Conservation (phyloP, 2,329 filamentous ascomycete species). For the Hypoxylon rubiginosum region DNA sequence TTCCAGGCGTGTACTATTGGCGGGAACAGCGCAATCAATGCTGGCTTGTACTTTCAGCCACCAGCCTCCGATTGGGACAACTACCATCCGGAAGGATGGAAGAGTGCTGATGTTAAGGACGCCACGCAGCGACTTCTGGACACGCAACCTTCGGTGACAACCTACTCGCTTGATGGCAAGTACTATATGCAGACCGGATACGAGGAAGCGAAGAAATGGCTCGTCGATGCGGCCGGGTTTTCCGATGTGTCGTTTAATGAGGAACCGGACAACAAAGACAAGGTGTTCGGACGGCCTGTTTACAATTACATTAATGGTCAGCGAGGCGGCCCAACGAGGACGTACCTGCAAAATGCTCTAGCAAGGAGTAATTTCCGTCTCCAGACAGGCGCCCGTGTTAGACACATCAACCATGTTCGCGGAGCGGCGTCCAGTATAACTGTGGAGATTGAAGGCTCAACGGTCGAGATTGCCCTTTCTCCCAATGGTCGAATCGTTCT, state of each 20-base stretch:
- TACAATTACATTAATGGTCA: conserved; percentile 65
- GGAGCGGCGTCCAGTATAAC: conserved; percentile 59
- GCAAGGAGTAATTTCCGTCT: conserved; percentile 59
- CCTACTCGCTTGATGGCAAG: conserved; percentile 60
- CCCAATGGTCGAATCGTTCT: conserved; percentile 51
- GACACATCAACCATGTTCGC: conserved; percentile 58
- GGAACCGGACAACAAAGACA: conserved; percentile 59
- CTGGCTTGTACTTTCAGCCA: conserved; percentile 66
- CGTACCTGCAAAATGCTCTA: conserved; percentile 63
- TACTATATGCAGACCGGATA: conserved; percentile 64
- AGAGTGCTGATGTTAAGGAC: conserved; percentile 61
- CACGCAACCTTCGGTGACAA: conserved; percentile 59
- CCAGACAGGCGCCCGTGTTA: conserved; percentile 58
- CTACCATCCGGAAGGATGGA: conserved; percentile 65
- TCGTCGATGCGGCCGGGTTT: conserved; percentile 63
- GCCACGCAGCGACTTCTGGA: conserved; percentile 60
- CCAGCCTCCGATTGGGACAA: conserved; percentile 66
- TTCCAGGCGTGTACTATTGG: conserved; percentile 66
- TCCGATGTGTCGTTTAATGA: conserved; percentile 63
- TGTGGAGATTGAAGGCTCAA: conserved; percentile 51
- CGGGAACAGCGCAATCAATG: conserved; percentile 67
- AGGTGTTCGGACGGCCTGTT: conserved; percentile 62
- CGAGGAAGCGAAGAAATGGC: conserved; percentile 61
- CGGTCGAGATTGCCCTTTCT: conserved; percentile 50
- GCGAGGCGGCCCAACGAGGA: conserved; percentile 62